These are phyloP conservation scores for Maudiozyma humilis DNA, from an alignment of 1,139 yeast genomes.

Conservation along the genomic window DNA sequence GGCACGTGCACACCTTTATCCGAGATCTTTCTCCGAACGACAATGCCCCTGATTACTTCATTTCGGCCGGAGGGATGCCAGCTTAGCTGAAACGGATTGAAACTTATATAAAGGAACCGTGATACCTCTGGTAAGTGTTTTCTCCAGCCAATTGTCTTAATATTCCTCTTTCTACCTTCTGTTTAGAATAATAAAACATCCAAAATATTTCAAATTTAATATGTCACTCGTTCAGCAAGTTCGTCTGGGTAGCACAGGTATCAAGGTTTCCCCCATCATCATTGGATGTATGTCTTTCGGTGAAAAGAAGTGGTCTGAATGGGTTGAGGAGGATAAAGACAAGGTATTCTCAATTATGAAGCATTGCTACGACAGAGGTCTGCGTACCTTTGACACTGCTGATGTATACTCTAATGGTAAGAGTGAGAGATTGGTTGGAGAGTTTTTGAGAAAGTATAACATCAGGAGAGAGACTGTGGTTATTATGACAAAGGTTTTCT, in stretches of 20 bases:
- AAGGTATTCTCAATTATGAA: constrained; percentile 32
- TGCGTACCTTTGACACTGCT: constrained; percentile 39
- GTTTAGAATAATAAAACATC: too few relatives aligned
- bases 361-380: constrained; percentile 37
- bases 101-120: too few relatives aligned
- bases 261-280: constrained; percentile 38
- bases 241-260: constrained; percentile 32
- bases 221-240: constrained; percentile 8
- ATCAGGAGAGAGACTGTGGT: constrained; percentile 32
- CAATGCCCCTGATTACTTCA: too few relatives aligned
- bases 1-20: too few relatives aligned
- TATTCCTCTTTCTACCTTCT: too few relatives aligned
- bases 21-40: too few relatives aligned
- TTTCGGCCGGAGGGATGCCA: too few relatives aligned
- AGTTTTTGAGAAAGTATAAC: constrained; percentile 32
- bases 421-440: constrained; percentile 34
- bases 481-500: constrained; percentile 7
- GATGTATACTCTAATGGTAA: constrained; percentile 26
- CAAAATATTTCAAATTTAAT: too few relatives aligned
- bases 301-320: constrained; percentile 35
- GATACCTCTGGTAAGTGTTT: too few relatives aligned
- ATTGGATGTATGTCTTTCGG: constrained; percentile 56
- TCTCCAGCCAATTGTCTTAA: too few relatives aligned
- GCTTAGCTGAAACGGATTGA: too few relatives aligned
- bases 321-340: constrained; percentile 36